Base-by-base conservation (phyloP, 1,284 basidiomycete genomes). In the Cutaneotrichosporon sp. region DNA sequence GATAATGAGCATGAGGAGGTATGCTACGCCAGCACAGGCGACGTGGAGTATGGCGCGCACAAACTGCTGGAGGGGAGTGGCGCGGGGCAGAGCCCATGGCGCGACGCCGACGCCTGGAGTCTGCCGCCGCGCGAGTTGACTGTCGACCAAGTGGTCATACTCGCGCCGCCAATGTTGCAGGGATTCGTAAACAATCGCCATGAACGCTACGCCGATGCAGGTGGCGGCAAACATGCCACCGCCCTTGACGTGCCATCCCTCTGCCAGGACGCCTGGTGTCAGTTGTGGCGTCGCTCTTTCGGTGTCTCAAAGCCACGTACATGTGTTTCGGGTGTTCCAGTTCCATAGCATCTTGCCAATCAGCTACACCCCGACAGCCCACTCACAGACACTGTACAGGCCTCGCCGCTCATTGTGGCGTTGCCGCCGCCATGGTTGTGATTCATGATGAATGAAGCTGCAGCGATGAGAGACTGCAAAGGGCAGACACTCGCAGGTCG, bases 301-400 rank as follows among this genome's bases (percentile, higher is more conserved):
- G 26, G 10, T 30, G 26, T 30, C 23, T 9, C n/a, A 40, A 13
- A 45, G 34, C n/a, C 30, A 51, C 56, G 33, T 23, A 64, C 64
- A 68, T 4, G 64, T 43, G 51, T 65, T 57, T 21, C 65, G 44
- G 3, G 61, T 58, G 21, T 55, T 51, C 66, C 66, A 68, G 49
- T 68, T 68, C 66, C 66, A 68, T 1, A 66, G 46, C 66, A 68
- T 68, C 63, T 64, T 30, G 33, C 8, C 13, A n/a, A 39, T 40
- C 14, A 37, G 47, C 46, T 8, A 38, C 3, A 5, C 3, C 7
- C 39, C 9, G 8, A 30, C 7, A 18, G 36, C 36, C 8, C 3
- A 26, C 50, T 41, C 21, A 52, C 50, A 26, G 43, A 34, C 50
- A 46, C 35, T 21, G 40, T 20, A 30, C 50, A 52, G 15, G 38